Percentiles rank a stretch among this genome's conserved stretches.
These are phyloP conservation scores for Fusarium protoensiforme DNA, from an alignment of 2,329 filamentous ascomycete genomes.

Conservation along the genomic window DNA sequence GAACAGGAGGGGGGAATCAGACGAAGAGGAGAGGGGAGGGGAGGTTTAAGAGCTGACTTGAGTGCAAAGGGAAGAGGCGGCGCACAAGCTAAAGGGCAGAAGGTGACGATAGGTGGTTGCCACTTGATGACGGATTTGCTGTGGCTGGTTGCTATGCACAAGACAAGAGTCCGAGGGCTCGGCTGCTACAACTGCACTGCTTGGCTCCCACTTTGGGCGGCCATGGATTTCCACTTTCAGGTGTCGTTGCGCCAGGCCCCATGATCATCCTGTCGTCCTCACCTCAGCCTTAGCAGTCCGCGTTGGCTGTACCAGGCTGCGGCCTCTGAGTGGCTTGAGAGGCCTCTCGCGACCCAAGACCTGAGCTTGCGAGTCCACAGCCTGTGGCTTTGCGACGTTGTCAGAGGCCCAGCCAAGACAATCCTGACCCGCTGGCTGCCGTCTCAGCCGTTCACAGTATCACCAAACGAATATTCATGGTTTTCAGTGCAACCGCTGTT, in stretches of 20 bases:
- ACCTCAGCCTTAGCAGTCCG: slow-evolving; percentile 3
- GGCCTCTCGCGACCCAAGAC: slow-evolving; percentile 21
- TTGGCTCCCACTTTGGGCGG: slow-evolving; percentile 1
- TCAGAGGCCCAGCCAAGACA: slow-evolving; percentile 1
- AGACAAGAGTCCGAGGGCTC: neutral
- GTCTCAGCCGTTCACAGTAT: neutral
- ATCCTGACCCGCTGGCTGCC: slow-evolving; percentile 5
- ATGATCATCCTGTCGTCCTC: neutral
- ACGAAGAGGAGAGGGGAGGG: neutral
- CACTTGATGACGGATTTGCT: slow-evolving; percentile 41
- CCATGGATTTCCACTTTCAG: slow-evolving; percentile 23
- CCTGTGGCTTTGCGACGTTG: slow-evolving; percentile 17
- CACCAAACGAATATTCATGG: neutral
- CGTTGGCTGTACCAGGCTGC: neutral
- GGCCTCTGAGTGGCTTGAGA: slow-evolving; percentile 14
- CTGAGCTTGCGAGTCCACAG: slow-evolving; percentile 17
- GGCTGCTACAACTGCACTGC: slow-evolving; percentile 7
- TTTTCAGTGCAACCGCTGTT: neutral
- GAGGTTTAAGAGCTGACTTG: slow-evolving; percentile 22
- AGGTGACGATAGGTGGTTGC: slow-evolving; percentile 32
- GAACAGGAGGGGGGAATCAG: neutral
- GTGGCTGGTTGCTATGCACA: slow-evolving; percentile 33
- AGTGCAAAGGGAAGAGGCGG: slow-evolving; percentile 10
- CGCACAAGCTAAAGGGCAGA: slow-evolving; percentile 16
- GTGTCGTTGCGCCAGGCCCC: neutral